Evolutionary conservation across 2,329 filamentous ascomycete species (phyloP), one percentile per base, ranked within the genome.

Genomic region (Penicillium sp.): DNA sequence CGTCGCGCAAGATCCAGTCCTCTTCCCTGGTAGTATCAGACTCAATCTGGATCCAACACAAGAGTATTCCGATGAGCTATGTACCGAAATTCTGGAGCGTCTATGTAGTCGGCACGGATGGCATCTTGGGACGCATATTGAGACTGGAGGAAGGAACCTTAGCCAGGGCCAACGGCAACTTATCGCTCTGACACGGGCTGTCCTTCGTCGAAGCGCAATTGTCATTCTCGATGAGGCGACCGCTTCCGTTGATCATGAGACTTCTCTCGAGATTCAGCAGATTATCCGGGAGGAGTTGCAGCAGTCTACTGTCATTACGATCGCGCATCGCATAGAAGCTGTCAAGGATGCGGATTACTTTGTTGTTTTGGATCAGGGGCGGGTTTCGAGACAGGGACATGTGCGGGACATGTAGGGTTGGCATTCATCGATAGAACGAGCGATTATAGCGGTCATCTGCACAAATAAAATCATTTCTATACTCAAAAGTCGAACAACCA

Each of bases 141-240:
- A 87, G 61, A 80, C 80, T 2, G 83, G 83, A 2, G 85, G 85
- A 2, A 80, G 80, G 36, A 87, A 86, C 48, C 75, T 88, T 0
- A 84, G 80, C 46, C 85, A 88, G 63, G 86, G 85, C 0, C 85
- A 88, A 66, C 73, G 85, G 44, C 86, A 88, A 64, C 76, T 88
- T 0, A 83, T 88, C 3, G 85, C 84, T 0, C 74, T 88, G 1
- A 82, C 85, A 0, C 70, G 86, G n/a, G 84, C 86, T 0, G 79
- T 88, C 50, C 69, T 88, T 44, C 72, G 85, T 9, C 73, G 82
- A n/a, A 85, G 82, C 55, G 74, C 82, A 0, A 80, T 88, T 58
- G 76, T 88, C 10, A 82, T 88, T 48, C 78, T 88, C 65, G 86
- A 88, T 63, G 86, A 88, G 64, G 85, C 85, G 3, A 87, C 85